These are phyloP conservation scores for Larix kaempferi DNA, from an alignment of 75 land plant species.

Conservation along the genomic window DNA sequence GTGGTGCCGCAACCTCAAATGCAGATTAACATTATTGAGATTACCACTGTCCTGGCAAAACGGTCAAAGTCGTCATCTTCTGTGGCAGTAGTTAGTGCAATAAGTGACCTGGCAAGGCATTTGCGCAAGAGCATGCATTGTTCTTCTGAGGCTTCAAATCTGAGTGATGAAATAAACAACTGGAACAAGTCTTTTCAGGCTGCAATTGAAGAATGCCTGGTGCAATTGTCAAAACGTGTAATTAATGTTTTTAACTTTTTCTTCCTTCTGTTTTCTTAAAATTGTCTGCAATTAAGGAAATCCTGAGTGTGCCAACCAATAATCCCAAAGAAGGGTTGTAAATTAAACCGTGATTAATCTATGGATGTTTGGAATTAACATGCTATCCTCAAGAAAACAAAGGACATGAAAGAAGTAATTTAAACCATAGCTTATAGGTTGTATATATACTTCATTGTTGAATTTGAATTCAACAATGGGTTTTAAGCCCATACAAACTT, in stretches of 20 bases:
- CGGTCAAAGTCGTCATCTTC: slow-evolving; percentile 59
- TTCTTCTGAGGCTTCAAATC: slow-evolving; percentile 38
- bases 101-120: slow-evolving; percentile 79
- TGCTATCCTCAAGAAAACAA: background rate
- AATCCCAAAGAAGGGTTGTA: background rate
- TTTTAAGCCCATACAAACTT: background rate
- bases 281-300: background rate
- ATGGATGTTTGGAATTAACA: background rate
- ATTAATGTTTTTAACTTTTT: background rate
- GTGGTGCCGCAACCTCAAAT: slow-evolving; percentile 61
- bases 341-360: background rate
- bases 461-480: background rate
- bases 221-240: slow-evolving; percentile 70
- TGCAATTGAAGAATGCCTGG: slow-evolving; percentile 79
- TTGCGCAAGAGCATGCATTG: slow-evolving; percentile 72
- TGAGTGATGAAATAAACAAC: slow-evolving; percentile 29
- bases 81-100: slow-evolving; percentile 66
- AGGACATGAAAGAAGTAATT: background rate
- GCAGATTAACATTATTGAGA: slow-evolving; percentile 78
- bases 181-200: slow-evolving; percentile 56
- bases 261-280: background rate
- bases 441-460: background rate
- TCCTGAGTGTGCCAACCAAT: background rate
- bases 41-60: slow-evolving; percentile 58
- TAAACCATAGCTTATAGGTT: background rate